Conservation (phyloP, 2,329 filamentous ascomycete species). For the Fragosphaeria purpurea region DNA sequence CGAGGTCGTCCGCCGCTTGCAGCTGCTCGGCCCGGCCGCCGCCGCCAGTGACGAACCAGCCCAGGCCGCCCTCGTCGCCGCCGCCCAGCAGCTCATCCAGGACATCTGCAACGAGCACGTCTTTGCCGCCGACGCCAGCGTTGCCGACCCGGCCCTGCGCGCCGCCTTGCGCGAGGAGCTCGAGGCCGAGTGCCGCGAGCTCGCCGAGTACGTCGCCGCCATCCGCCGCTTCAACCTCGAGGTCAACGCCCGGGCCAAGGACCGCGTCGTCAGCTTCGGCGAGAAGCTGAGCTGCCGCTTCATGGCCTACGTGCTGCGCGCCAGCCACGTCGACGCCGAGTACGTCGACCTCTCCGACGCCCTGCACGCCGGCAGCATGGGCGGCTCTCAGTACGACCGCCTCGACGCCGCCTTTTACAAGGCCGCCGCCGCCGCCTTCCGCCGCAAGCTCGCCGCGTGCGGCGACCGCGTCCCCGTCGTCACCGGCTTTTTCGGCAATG, state of each 20-base stretch:
- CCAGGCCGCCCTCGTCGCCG: slow-evolving; percentile 44
- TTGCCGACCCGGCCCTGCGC: slow-evolving; percentile 47
- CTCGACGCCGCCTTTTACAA: slow-evolving; percentile 63
- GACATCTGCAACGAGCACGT: slow-evolving; percentile 78
- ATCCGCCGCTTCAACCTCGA: slow-evolving; percentile 60
- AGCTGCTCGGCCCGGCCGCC: slow-evolving; percentile 41
- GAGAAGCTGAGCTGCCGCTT: slow-evolving; percentile 93
- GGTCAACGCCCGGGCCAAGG: slow-evolving; percentile 68
- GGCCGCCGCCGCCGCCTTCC: slow-evolving; percentile 49
- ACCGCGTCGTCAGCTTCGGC: slow-evolving; percentile 86
- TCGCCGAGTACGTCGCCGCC: slow-evolving; percentile 62
- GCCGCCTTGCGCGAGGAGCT: slow-evolving; percentile 55
- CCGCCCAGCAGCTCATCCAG: slow-evolving; percentile 66
- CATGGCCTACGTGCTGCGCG: slow-evolving; percentile 75
- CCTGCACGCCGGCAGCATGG: slow-evolving; percentile 8
- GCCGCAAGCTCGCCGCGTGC: slow-evolving; percentile 55
- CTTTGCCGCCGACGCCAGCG: slow-evolving; percentile 54
- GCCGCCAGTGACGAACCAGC: slow-evolving; percentile 35
- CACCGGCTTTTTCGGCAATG: slow-evolving; percentile 90
- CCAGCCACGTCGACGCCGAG: slow-evolving; percentile 71
- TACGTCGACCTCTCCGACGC: slow-evolving; percentile 73
- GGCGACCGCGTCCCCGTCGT: slow-evolving; percentile 56
- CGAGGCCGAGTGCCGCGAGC: slow-evolving; percentile 66
- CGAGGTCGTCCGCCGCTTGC: slow-evolving; percentile 49
- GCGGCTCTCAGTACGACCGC: slow-evolving; percentile 28